Percentiles rank a stretch among this genome's conserved stretches.
Evolutionary conservation across 2,329 filamentous ascomycete species (phyloP).

Genomic region (Penicillium sp.): DNA sequence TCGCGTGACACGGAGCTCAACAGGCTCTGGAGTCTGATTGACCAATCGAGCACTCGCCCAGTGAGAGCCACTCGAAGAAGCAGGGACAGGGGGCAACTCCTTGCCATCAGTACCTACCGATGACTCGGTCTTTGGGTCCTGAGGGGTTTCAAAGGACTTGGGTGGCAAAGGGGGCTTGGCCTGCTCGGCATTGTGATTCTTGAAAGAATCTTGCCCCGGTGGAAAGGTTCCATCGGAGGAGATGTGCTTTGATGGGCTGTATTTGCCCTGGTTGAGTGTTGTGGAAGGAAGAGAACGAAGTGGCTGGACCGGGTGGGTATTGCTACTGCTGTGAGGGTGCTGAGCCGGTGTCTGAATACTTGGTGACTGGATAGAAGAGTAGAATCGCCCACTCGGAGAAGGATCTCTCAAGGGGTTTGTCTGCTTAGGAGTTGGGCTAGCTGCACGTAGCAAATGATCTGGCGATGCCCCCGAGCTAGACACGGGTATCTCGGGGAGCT

Average conservation of each 20-base stretch:
- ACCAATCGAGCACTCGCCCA: slow-evolving; percentile 19
- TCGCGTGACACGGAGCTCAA: slow-evolving; percentile 30
- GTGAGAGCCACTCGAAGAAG: slow-evolving; percentile 14
- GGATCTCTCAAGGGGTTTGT: not conserved
- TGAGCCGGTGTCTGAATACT: not conserved
- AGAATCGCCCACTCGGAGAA: slow-evolving; percentile 12
- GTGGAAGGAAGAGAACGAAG: slow-evolving; percentile 6
- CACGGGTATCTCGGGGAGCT: not conserved
- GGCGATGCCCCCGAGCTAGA: too few species aligned
- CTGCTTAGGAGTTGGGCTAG: too few species aligned
- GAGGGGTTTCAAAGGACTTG: not conserved
- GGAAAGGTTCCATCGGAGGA: not conserved
- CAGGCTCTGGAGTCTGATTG: slow-evolving; percentile 22
- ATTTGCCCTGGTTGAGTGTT: slow-evolving; percentile 5
- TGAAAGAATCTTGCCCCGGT: not conserved
- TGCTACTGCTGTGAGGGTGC: slow-evolving; percentile 6
- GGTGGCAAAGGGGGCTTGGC: not conserved
- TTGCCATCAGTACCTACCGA: not conserved
- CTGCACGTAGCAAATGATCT: too few species aligned
- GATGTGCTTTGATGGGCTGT: not conserved
- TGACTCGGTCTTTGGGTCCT: too few species aligned
- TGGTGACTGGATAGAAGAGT: slow-evolving; percentile 11
- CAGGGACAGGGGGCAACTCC: slow-evolving; percentile 7
- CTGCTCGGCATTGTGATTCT: not conserved
- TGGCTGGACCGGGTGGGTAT: slow-evolving; percentile 3